These are phyloP conservation scores for Opeltia flavorubescens DNA, from an alignment of 495 filamentous ascomycete genomes.

Conservation along the genomic window DNA sequence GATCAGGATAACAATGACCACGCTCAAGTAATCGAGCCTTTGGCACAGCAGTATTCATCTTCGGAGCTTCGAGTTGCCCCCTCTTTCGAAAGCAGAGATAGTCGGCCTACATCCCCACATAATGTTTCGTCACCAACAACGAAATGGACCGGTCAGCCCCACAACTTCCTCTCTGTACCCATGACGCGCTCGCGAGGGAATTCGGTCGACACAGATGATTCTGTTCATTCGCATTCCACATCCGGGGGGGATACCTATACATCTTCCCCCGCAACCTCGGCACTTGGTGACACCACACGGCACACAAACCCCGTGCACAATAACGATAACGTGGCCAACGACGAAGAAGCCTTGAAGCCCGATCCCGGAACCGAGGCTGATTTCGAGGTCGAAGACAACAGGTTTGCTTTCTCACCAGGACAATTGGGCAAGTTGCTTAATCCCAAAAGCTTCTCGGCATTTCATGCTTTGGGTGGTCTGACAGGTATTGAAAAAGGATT, in stretches of 20 bases:
- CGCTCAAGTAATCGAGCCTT: slow-evolving; percentile 4
- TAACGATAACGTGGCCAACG: slow-evolving; percentile 29
- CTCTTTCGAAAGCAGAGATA: slow-evolving; percentile 64
- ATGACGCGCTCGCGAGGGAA: slow-evolving; percentile 46
- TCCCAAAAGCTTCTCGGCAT: slow-evolving; percentile 66
- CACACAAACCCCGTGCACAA: slow-evolving; percentile 22
- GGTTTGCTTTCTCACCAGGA: slow-evolving; percentile 70
- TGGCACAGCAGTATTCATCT: slow-evolving; percentile 25
- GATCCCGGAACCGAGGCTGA: slow-evolving; percentile 59
- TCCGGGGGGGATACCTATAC: slow-evolving; percentile 38
- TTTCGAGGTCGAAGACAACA: slow-evolving; percentile 62
- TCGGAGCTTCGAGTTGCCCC: slow-evolving; percentile 43
- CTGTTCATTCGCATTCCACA: slow-evolving; percentile 32
- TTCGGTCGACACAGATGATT: slow-evolving; percentile 48
- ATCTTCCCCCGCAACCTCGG: slow-evolving; percentile 12
- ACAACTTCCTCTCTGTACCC: slow-evolving; percentile 50
- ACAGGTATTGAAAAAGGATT: slow-evolving; percentile 64
- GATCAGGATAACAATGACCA: slow-evolving; percentile 14
- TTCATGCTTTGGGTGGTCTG: slow-evolving; percentile 67
- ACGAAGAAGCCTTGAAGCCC: slow-evolving; percentile 49
- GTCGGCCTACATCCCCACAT: slow-evolving; percentile 76
- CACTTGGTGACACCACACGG: slow-evolving; percentile 14
- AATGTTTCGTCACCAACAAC: slow-evolving; percentile 65
- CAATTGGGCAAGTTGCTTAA: slow-evolving; percentile 67
- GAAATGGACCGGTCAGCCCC: slow-evolving; percentile 33